A percentile compares a stretch with the other conserved stretches of the same genome.
Conservation (phyloP, 345 rosid genomes). For the Citrus trifoliata region DNA sequence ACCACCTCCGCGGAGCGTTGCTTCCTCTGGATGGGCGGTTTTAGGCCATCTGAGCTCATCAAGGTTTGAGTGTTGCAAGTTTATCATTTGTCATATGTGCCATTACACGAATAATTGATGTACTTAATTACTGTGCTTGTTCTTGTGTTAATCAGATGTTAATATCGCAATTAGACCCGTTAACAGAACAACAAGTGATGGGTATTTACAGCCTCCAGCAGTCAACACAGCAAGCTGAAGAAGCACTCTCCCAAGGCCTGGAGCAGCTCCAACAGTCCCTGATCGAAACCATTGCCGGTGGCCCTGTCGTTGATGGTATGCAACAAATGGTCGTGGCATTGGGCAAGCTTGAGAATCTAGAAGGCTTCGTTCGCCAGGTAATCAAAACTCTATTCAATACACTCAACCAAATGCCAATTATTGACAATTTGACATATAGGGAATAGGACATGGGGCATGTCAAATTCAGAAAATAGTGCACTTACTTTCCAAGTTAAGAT, state of each 20-base stretch:
- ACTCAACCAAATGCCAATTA: background rate
- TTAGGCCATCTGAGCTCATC: constrained; percentile 89
- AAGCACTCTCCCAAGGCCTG: constrained; percentile 83
- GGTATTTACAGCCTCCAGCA: constrained; percentile 92
- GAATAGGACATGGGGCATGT: background rate
- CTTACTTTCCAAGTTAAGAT: constrained; percentile 14
- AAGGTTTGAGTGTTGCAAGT: constrained; percentile 43
- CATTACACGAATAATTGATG: too few species aligned
- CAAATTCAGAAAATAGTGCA: background rate
- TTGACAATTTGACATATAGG: background rate
- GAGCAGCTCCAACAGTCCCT: constrained; percentile 96
- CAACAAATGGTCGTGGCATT: constrained; percentile 93
- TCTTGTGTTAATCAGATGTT: constrained; percentile 52
- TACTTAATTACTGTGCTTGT: too few species aligned
- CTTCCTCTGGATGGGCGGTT: constrained; percentile 99
- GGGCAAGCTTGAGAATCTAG: constrained; percentile 85
- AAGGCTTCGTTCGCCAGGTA: constrained; percentile 98
- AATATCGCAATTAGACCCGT: constrained; percentile 71
- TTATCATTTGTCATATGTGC: background rate
- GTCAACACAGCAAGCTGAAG: constrained; percentile 94
- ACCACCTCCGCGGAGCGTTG: constrained; percentile 87
- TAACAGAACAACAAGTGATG: constrained; percentile 91
- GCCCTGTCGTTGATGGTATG: constrained; percentile 62
- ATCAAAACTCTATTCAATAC: background rate
- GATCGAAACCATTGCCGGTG: constrained; percentile 65